A percentile compares a stretch with the other conserved stretches of the same genome.
These are phyloP conservation scores for Cenchrus fungigraminus DNA, from an alignment of 176 grass and related monocot species.

Conservation along the genomic window DNA sequence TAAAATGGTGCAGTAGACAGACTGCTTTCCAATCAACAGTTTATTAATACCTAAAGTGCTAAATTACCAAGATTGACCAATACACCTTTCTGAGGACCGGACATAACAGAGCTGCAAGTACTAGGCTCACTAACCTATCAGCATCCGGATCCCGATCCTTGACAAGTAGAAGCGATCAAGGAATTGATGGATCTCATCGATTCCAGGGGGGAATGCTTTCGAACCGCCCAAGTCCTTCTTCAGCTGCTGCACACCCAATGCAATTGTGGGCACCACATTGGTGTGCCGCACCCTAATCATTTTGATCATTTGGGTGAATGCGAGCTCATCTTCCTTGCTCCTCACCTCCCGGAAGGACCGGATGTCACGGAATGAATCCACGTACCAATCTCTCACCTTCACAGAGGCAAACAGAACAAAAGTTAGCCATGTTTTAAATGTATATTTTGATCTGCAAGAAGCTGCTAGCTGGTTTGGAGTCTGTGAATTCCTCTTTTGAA, in stretches of 20 bases:
- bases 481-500: not conserved
- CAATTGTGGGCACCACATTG: constrained; percentile 93
- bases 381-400: constrained; percentile 87
- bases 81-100: not conserved
- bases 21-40: constrained; percentile 18
- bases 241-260: constrained; percentile 82
- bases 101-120: not conserved
- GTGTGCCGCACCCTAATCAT: constrained; percentile 92
- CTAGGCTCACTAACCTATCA: constrained; percentile 66
- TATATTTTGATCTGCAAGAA: not conserved
- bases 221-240: constrained; percentile 67
- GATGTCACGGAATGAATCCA: constrained; percentile 84
- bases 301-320: constrained; percentile 89
- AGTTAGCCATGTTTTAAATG: constrained; percentile 8
- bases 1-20: constrained; percentile 10
- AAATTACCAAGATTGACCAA: not conserved
- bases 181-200: constrained; percentile 85
- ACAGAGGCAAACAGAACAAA: constrained; percentile 4
- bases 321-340: constrained; percentile 54
- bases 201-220: constrained; percentile 44
- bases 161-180: constrained; percentile 98
- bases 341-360: constrained; percentile 73
- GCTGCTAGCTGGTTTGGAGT: constrained; percentile 3
- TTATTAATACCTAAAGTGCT: constrained; percentile 19
- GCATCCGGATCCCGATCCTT: constrained; percentile 94